Evolutionary conservation across 352 stramenopile genomes (phyloP).

Genomic region (Phytophthora kernoviae): DNA sequence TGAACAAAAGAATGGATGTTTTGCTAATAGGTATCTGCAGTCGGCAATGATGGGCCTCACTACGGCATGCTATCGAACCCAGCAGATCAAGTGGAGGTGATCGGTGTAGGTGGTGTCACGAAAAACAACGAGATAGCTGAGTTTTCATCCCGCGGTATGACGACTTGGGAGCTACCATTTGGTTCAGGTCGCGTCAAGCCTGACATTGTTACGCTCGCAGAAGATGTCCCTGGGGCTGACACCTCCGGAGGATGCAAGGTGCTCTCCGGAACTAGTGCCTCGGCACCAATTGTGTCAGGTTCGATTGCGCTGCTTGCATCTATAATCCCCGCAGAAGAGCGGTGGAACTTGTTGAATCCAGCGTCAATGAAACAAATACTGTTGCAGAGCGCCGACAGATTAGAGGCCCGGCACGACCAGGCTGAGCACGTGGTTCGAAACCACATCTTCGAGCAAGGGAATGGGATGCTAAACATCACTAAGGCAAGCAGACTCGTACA

Average conservation of each 20-base stretch:
- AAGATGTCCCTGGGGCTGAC: slow-evolving; percentile 70
- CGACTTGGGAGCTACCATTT: slow-evolving; percentile 83
- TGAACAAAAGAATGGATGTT: slow-evolving; percentile 4
- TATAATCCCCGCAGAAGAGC: slow-evolving; percentile 55
- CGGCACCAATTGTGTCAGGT: slow-evolving; percentile 81
- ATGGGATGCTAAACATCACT: slow-evolving; percentile 73
- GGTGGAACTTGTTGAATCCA: slow-evolving; percentile 66
- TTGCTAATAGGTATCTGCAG: slow-evolving; percentile 62
- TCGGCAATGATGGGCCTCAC: slow-evolving; percentile 85
- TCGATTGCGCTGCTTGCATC: slow-evolving; percentile 79
- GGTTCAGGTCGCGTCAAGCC: slow-evolving; percentile 87
- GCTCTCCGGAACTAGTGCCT: slow-evolving; percentile 85
- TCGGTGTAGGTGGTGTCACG: slow-evolving; percentile 81
- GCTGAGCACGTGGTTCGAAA: slow-evolving; percentile 59
- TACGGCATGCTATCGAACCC: slow-evolving; percentile 88
- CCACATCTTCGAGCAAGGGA: slow-evolving; percentile 88
- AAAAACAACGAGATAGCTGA: slow-evolving; percentile 57
- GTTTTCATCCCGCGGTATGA: slow-evolving; percentile 88
- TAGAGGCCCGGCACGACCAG: slow-evolving; percentile 37
- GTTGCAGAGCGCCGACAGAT: slow-evolving; percentile 52
- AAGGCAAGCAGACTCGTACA: slow-evolving; percentile 53
- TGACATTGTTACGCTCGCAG: slow-evolving; percentile 74
- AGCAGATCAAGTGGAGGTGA: slow-evolving; percentile 84
- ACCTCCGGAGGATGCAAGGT: slow-evolving; percentile 56
- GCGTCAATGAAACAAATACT: slow-evolving; percentile 78